Conservation (phyloP, 768 basidiomycete genomes). For the Trichaptum fuscoviolaceum region DNA sequence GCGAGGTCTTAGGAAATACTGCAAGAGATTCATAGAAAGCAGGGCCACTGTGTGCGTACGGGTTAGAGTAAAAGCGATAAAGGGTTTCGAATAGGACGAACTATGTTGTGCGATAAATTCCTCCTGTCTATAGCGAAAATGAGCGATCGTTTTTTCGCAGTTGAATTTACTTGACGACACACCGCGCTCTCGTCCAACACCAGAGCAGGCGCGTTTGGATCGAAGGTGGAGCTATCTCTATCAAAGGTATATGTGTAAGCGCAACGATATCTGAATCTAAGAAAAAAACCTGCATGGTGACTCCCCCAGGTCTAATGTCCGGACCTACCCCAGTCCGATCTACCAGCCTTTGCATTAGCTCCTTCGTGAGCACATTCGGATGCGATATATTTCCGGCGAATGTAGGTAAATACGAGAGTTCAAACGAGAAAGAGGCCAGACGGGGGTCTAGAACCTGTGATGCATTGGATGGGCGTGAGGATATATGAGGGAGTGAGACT, state of each 20-base stretch:
- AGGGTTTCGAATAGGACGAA: slow-evolving; percentile 6
- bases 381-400: slow-evolving; percentile 23
- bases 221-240: slow-evolving; percentile 23
- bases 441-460: slow-evolving; percentile 20
- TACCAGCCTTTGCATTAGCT: slow-evolving; percentile 20
- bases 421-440: slow-evolving; percentile 24
- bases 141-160: background rate
- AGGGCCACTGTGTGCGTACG: slow-evolving; percentile 17
- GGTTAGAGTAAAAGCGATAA: background rate
- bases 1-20: slow-evolving; percentile 20
- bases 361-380: slow-evolving; percentile 25
- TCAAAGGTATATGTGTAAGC: background rate
- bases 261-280: background rate
- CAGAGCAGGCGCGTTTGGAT: slow-evolving; percentile 17
- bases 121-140: slow-evolving; percentile 17
- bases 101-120: slow-evolving; percentile 26
- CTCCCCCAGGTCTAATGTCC: slow-evolving; percentile 25
- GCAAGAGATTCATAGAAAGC: slow-evolving; percentile 21
- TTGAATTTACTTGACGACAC: slow-evolving; percentile 6
- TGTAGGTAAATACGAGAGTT: slow-evolving; percentile 23
- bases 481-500: slow-evolving; percentile 11
- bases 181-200: slow-evolving; percentile 21
- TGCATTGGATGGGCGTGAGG: slow-evolving; percentile 15
- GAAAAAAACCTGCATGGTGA: slow-evolving; percentile 18
- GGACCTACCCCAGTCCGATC: slow-evolving; percentile 24